phyloP scores from a whole-genome alignment of 352 stramenopile species.

The Phytopythium montanum region DNA sequence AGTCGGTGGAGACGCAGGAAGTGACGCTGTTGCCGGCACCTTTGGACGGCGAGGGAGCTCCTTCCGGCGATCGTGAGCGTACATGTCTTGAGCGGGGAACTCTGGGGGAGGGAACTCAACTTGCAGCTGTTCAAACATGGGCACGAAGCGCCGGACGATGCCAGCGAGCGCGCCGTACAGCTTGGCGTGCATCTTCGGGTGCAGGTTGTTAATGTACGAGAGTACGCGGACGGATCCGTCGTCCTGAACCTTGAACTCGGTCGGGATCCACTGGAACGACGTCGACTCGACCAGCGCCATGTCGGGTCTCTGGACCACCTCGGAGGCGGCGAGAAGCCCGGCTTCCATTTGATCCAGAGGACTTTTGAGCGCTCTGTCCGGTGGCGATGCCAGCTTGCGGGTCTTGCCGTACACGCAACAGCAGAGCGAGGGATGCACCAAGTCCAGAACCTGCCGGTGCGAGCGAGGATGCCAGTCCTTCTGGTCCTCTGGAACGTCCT shows the following conservation, averaged over 20 bases:
- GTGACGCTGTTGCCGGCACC: conserved; percentile 10
- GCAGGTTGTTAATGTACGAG: conserved; percentile 60
- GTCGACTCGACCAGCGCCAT: conserved; percentile 1
- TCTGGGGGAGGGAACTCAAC: neutral
- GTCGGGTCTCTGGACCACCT: conserved; percentile 1
- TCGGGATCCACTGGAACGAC: conserved; percentile 42
- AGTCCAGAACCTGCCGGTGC: conserved; percentile 42
- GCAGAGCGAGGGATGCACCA: conserved; percentile 61
- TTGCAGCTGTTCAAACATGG: conserved; percentile 32
- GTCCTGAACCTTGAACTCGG: conserved; percentile 21
- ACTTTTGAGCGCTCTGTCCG: neutral
- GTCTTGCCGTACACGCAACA: conserved; percentile 48
- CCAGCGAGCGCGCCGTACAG: conserved; percentile 30
- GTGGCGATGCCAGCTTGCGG: neutral
- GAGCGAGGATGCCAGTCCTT: conserved; percentile 61
- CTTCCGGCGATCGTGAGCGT: conserved; percentile 10
- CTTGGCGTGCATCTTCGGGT: conserved; percentile 16
- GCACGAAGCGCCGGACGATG: conserved; percentile 33
- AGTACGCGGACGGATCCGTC: conserved; percentile 16
- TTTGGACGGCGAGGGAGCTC: conserved; percentile 11
- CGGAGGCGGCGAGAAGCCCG: conserved; percentile 18
- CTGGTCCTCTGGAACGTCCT: conserved; percentile 28
- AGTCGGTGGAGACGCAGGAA: neutral
- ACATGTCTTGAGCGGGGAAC: conserved; percentile 3
- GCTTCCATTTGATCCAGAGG: conserved; percentile 26